These are phyloP conservation scores for Paramecium bursaria DNA, from an alignment of 73 alveolate species.

Conservation along the genomic window DNA sequence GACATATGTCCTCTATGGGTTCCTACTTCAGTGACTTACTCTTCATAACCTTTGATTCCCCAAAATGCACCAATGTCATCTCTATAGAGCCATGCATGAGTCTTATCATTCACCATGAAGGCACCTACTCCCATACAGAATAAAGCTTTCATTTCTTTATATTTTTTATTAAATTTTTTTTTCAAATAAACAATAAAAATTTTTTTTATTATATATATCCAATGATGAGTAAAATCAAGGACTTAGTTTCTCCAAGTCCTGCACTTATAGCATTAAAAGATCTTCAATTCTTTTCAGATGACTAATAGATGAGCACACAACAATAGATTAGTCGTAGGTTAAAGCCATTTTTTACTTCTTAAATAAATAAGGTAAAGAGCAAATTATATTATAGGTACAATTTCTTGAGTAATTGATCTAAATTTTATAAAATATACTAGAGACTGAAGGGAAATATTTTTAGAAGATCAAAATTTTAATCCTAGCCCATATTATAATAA, in stretches of 20 bases:
- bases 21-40: slow-evolving; percentile 91
- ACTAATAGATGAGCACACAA: too few species aligned
- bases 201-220: too few species aligned
- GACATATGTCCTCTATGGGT: slow-evolving; percentile 87
- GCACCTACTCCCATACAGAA: slow-evolving; percentile 55
- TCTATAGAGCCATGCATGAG: slow-evolving; percentile 85
- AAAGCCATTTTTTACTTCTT: slow-evolving; percentile 14
- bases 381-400: background rate
- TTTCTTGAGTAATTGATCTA: slow-evolving; percentile 7
- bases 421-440: background rate
- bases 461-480: slow-evolving; percentile 16
- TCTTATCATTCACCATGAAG: slow-evolving; percentile 31
- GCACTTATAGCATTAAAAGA: too few species aligned
- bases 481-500: slow-evolving; percentile 34
- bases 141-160: slow-evolving; percentile 63
- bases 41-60: slow-evolving; percentile 97
- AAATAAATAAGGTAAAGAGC: background rate
- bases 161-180: too few species aligned
- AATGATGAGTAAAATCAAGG: too few species aligned
- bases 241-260: too few species aligned
- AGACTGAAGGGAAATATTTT: background rate
- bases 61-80: slow-evolving; percentile 94
- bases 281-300: too few species aligned
- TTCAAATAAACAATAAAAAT: too few species aligned
- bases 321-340: slow-evolving; percentile 35